Conservation (phyloP, 352 stramenopile genomes). For the Phytopythium sindhum region DNA sequence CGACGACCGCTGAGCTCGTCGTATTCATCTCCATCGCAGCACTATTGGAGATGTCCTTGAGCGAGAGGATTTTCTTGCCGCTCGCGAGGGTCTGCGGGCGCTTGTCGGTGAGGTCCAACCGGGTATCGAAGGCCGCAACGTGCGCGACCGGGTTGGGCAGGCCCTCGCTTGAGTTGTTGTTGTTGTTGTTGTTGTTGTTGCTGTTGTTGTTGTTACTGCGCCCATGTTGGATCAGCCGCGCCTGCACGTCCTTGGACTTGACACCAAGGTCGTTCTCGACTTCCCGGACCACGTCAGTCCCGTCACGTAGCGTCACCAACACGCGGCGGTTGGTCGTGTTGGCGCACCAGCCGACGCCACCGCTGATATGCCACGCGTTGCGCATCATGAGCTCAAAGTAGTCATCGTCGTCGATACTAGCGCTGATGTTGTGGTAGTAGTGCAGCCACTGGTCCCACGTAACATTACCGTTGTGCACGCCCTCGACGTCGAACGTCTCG, state of each 20-base stretch:
- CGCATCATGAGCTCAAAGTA: constrained; percentile 92
- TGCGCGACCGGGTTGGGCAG: constrained; percentile 4
- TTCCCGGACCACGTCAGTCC: constrained; percentile 38
- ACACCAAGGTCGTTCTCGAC: constrained; percentile 43
- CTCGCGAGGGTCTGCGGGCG: not conserved
- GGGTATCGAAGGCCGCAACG: constrained; percentile 1
- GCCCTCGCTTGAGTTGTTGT: not conserved
- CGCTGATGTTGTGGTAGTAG: constrained; percentile 91
- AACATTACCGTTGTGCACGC: constrained; percentile 66
- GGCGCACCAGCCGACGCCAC: constrained; percentile 39
- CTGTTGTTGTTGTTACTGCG: constrained; percentile 1
- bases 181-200: constrained; percentile 5
- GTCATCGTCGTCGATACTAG: constrained; percentile 87
- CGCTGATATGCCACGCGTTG: constrained; percentile 70
- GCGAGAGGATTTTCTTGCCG: constrained; percentile 46
- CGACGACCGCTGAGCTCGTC: not conserved
- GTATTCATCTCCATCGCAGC: constrained; percentile 16
- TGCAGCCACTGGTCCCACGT: constrained; percentile 62
- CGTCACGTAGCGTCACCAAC: constrained; percentile 56
- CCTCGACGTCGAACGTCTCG: constrained; percentile 82
- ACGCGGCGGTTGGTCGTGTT: constrained; percentile 68
- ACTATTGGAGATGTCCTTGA: constrained; percentile 52
- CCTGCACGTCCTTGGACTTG: constrained; percentile 29
- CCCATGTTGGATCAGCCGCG: constrained; percentile 33
- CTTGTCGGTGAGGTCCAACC: constrained; percentile 13